Evolutionary conservation across 768 basidiomycete species (phyloP).

Genomic region (Tricholoma hemisulphureum): DNA sequence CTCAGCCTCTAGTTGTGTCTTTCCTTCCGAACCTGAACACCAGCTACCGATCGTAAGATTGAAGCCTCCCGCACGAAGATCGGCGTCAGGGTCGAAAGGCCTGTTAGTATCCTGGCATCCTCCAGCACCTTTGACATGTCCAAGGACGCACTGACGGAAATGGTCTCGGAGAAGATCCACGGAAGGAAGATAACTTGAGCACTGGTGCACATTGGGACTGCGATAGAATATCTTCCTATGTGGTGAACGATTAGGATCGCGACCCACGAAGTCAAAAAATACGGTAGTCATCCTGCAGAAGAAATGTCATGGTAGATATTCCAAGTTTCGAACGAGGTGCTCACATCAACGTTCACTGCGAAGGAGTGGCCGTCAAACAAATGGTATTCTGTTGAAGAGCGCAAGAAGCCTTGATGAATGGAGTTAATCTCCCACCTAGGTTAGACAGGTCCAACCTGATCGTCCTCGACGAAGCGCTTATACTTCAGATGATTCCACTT

Average conservation of each 20-base stretch:
- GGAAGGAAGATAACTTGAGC: constrained; percentile 23
- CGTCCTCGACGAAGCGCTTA: constrained; percentile 19
- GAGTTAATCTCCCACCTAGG: constrained; percentile 21
- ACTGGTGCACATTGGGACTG: constrained; percentile 9
- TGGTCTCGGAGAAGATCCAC: constrained; percentile 20
- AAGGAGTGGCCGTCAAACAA: constrained; percentile 17
- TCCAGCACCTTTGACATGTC: constrained; percentile 18
- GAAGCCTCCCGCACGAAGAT: constrained; percentile 15
- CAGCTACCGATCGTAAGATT: constrained; percentile 13
- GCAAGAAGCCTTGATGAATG: constrained; percentile 19
- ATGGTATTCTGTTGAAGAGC: constrained; percentile 15
- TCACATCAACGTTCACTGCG: constrained; percentile 18
- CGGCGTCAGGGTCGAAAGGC: constrained; percentile 17
- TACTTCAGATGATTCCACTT: constrained; percentile 16
- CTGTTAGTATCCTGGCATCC: constrained; percentile 2
- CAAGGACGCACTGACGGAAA: constrained; percentile 21
- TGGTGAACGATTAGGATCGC: constrained; percentile 1
- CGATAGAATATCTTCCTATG: constrained; percentile 7
- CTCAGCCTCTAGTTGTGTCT: constrained; percentile 18
- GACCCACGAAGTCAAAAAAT: constrained; percentile 9
- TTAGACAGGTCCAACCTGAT: constrained; percentile 10
- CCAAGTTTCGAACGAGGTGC: constrained; percentile 3
- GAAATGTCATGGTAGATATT: neutral
- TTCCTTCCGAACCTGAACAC: constrained; percentile 17
- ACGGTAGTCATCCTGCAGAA: constrained; percentile 6